A percentile compares a stretch with the other conserved stretches of the same genome.
Evolutionary conservation across 768 basidiomycete species (phyloP).

Genomic region (Serendipita sp.): DNA sequence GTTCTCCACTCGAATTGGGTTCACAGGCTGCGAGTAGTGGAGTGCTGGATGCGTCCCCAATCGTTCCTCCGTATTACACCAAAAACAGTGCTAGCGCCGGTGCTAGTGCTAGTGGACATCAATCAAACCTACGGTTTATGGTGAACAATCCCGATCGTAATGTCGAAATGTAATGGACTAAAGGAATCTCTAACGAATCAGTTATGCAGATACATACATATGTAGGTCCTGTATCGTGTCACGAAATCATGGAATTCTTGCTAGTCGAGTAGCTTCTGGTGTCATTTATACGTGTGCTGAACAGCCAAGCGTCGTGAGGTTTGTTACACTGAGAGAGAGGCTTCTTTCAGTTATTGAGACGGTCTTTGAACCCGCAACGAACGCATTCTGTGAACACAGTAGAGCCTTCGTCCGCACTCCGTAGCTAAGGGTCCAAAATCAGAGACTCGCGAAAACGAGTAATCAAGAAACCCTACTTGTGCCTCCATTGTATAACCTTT

Average conservation of each 20-base stretch:
- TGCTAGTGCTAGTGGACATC: not conserved
- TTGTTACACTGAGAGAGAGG: not conserved
- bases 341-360: not conserved
- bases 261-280: not conserved
- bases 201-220: too few relatives aligned
- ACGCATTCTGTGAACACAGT: slow-evolving; percentile 34
- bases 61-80: not conserved
- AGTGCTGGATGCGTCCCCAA: not conserved
- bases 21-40: slow-evolving; percentile 1
- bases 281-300: not conserved
- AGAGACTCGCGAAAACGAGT: not conserved
- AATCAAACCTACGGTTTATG: not conserved
- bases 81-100: too few relatives aligned
- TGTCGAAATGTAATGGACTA: not conserved
- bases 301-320: not conserved
- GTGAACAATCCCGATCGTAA: not conserved
- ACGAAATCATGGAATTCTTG: too few relatives aligned
- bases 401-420: slow-evolving; percentile 88
- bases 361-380: not conserved
- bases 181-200: too few relatives aligned
- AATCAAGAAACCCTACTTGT: slow-evolving; percentile 37
- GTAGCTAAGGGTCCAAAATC: slow-evolving; percentile 32
- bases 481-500: slow-evolving; percentile 81
- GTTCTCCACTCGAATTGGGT: not conserved
- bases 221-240: too few relatives aligned